These are phyloP conservation scores for Phytophthora tentaculata DNA, from an alignment of 352 stramenopile species.

Conservation along the genomic window DNA sequence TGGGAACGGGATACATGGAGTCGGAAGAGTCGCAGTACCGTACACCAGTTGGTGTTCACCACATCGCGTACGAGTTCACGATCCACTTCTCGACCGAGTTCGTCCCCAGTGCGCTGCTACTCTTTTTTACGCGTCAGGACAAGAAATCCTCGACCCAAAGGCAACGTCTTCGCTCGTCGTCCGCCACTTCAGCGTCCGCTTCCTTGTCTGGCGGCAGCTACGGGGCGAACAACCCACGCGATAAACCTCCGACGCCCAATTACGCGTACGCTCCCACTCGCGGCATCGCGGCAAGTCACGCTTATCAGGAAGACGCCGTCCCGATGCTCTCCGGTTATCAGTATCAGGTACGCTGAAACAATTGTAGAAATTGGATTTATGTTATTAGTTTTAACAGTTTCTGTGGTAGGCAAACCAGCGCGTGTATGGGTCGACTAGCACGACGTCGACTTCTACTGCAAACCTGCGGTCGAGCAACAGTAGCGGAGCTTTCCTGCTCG, in stretches of 20 bases:
- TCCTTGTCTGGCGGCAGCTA: conserved; percentile 45
- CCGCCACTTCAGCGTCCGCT: conserved; percentile 33
- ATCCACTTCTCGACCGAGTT: conserved; percentile 83
- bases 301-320: conserved; percentile 56
- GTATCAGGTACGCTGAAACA: conserved; percentile 52
- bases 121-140: conserved; percentile 71
- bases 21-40: conserved; percentile 71
- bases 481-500: conserved; percentile 51
- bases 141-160: conserved; percentile 30
- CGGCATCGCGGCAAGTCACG: conserved; percentile 27
- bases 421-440: conserved; percentile 43
- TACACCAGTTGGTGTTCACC: conserved; percentile 64
- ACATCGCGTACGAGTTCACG: conserved; percentile 76
- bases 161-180: conserved; percentile 34
- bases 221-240: conserved; percentile 29
- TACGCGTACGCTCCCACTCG: conserved; percentile 45
- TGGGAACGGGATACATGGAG: conserved; percentile 64
- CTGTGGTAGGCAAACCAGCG: conserved; percentile 44
- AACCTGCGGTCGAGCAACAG: conserved; percentile 56
- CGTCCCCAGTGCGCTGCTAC: conserved; percentile 64
- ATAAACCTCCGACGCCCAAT: conserved; percentile 52
- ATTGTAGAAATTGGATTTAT: background rate
- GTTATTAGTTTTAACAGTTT: background rate
- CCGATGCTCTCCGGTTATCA: conserved; percentile 70
- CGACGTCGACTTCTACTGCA: conserved; percentile 27